Evolutionary conservation across 2,329 filamentous ascomycete species (phyloP), one percentile per base, ranked within the genome.

Genomic region (Emmonsiellopsis sp.): DNA sequence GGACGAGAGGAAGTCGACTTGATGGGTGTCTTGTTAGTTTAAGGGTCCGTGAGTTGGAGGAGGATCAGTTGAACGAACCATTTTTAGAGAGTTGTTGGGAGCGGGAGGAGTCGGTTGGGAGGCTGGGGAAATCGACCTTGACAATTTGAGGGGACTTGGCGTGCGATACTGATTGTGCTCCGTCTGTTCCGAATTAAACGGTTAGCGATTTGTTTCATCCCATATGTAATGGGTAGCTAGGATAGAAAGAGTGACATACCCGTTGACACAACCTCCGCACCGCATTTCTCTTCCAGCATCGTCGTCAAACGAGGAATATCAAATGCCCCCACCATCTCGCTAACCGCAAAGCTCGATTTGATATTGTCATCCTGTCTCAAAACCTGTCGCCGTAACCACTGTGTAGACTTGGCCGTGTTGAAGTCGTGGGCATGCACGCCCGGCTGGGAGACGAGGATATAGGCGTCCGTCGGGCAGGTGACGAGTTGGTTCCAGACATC

Each of bases 391-490:
- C 67, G 77, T 73, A 73, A 78, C 71, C 75, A 79, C 64, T 76
- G 80, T 60, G 76, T 76, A 58, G 74, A 72, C 65, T 69, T 65
- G 69, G 71, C 66, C 61, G 74, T 72, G 59, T 73, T 71, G 62
- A 92, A 83, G 68, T 95, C 89, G 57, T 77, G 75, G 42, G 83
- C 79, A 60, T 84, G 83, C 54, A 90, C 77, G 60, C 86, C 86
- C 9, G 87, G 84, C 66, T 95, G 89, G 32, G 83, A 81, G 57
- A 94, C 79, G 59, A 96, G 69, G 54, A 94, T 74, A 72, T 95
- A 95, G 61, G 80, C 80, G 50, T 83, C 78, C 16, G 87, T 89
- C 2, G 86, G 85, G 70, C 89, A 95, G 52, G 72, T 70, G 40
- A 76, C 74, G 30, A 95, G 79, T 31, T 69, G 68, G 15, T 67